These are phyloP conservation scores for Ormosia semicastrata DNA, from an alignment of 306 rosid genomes.

Conservation along the genomic window DNA sequence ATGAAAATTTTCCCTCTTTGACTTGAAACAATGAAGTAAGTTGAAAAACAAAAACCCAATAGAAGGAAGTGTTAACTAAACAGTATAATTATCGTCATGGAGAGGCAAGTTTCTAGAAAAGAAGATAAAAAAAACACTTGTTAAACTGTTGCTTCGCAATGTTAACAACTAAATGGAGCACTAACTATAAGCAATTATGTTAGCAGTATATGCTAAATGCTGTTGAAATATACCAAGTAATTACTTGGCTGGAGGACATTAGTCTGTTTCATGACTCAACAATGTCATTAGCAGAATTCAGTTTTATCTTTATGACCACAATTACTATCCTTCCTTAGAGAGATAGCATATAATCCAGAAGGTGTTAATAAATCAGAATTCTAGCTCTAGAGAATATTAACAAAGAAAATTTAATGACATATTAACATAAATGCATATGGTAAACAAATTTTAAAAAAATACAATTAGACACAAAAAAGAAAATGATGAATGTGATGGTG, in stretches of 20 bases:
- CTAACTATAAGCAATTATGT: not conserved
- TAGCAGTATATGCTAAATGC: too few relatives aligned
- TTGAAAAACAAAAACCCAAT: not conserved
- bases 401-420: too few relatives aligned
- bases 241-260: not conserved
- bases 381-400: too few relatives aligned
- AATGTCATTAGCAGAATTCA: constrained; percentile 14
- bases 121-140: not conserved
- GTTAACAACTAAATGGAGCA: not conserved
- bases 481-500: too few relatives aligned
- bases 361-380: too few relatives aligned
- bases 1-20: not conserved
- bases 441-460: too few relatives aligned
- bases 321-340: not conserved
- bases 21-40: not conserved
- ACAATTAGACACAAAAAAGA: too few relatives aligned
- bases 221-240: too few relatives aligned
- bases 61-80: not conserved
- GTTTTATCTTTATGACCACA: not conserved
- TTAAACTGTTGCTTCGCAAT: not conserved
- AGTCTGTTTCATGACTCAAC: not conserved
- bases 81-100: not conserved
- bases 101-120: not conserved
- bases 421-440: too few relatives aligned
- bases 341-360: not conserved